These are phyloP conservation scores for Dipteronia sinensis DNA, from an alignment of 345 rosid genomes.

Conservation along the genomic window DNA sequence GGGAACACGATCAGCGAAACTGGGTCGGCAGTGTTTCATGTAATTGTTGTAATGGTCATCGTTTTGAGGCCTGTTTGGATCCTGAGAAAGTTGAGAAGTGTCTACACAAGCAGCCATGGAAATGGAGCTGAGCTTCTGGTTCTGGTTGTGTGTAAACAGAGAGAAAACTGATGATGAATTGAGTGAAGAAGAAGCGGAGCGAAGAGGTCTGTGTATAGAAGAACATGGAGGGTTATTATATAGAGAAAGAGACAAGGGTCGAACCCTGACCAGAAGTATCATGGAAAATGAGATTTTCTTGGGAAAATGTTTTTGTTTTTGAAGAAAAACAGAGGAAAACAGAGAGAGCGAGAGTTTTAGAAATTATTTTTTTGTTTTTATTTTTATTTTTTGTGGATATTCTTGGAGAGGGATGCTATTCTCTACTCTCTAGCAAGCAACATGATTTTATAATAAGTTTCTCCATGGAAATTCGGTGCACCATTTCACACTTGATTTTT, in stretches of 20 bases:
- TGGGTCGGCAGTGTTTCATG: slow-evolving; percentile 43
- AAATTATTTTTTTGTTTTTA: neutral
- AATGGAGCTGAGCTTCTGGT: neutral
- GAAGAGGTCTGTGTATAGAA: slow-evolving; percentile 14
- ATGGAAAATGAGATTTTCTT: slow-evolving; percentile 41
- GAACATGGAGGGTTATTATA: slow-evolving; percentile 28
- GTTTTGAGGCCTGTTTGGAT: slow-evolving; percentile 39
- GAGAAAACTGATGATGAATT: slow-evolving; percentile 7
- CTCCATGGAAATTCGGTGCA: neutral
- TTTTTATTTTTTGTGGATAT: neutral
- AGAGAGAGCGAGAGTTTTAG: neutral
- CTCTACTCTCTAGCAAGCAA: neutral
- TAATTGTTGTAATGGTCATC: slow-evolving; percentile 44
- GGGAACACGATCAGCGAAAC: slow-evolving; percentile 33
- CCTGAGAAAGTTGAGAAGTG: slow-evolving; percentile 52
- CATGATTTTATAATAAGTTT: neutral
- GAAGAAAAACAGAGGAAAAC: neutral
- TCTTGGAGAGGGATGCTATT: neutral
- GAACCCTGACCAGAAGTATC: slow-evolving; percentile 40
- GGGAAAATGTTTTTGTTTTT: slow-evolving; percentile 13
- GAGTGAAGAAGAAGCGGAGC: slow-evolving; percentile 8
- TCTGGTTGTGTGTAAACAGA: neutral
- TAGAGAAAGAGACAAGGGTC: slow-evolving; percentile 37
- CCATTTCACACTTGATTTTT: neutral
- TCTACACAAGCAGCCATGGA: slow-evolving; percentile 81